Evolutionary conservation across 1,284 basidiomycete genomes (phyloP).

Genomic region (Meripilus lineatus): DNA sequence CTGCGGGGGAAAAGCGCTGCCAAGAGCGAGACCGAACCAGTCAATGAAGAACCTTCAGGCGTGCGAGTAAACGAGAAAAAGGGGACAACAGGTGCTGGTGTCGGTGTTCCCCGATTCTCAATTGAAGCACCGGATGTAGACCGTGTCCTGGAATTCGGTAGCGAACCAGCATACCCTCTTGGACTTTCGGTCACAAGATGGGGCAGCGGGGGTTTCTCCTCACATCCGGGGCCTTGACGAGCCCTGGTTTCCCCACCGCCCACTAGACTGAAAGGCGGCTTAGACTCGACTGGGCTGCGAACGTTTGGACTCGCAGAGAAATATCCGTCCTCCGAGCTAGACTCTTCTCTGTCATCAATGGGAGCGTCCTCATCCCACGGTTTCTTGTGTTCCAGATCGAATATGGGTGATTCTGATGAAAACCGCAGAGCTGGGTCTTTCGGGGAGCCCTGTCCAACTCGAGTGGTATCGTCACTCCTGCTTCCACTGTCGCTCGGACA

Average conservation of each 20-base stretch:
- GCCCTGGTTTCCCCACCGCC: neutral
- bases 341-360: conserved; percentile 5
- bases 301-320: conserved; percentile 3
- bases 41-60: conserved; percentile 67
- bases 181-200: conserved; percentile 6
- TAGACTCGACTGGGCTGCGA: neutral
- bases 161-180: too few species aligned
- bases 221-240: too few species aligned
- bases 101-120: neutral
- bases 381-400: conserved; percentile 9
- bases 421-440: conserved; percentile 17
- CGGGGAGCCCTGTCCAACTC: conserved; percentile 22
- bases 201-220: conserved; percentile 4
- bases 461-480: conserved; percentile 24
- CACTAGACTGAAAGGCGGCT: too few species aligned
- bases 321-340: conserved; percentile 16
- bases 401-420: conserved; percentile 15
- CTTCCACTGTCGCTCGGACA: conserved; percentile 17
- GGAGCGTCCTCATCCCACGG: conserved; percentile 12
- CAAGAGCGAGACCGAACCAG: conserved; percentile 56
- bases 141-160: neutral
- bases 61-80: conserved; percentile 77
- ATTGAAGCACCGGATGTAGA: conserved; percentile 6
- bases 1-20: conserved; percentile 60
- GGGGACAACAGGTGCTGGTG: conserved; percentile 32